Percentiles rank a stretch among this genome's conserved stretches.
These are phyloP conservation scores for Daldinia childiae DNA, from an alignment of 495 filamentous ascomycete species.

Conservation along the genomic window DNA sequence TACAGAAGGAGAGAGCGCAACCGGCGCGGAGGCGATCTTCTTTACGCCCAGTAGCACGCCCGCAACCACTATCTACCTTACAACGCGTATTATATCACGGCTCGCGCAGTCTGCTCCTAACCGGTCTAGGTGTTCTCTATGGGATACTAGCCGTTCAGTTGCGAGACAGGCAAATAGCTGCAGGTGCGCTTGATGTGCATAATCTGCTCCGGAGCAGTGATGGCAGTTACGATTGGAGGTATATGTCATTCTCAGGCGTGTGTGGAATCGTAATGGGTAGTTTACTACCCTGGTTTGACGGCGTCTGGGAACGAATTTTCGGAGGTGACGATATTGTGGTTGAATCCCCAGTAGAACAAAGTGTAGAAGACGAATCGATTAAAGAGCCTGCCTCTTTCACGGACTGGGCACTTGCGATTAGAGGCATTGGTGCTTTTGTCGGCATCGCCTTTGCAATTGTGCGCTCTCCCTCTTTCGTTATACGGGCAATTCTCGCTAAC, in stretches of 20 bases:
- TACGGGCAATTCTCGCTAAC: constrained; percentile 32
- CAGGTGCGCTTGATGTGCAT: constrained; percentile 65
- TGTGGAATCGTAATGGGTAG: constrained; percentile 80
- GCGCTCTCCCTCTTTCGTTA: constrained; percentile 48
- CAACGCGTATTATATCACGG: constrained; percentile 49
- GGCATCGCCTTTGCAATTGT: constrained; percentile 98
- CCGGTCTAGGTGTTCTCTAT: constrained; percentile 82
- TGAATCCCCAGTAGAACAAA: constrained; percentile 26
- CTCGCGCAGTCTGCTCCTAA: constrained; percentile 72
- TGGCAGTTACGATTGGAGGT: constrained; percentile 66
- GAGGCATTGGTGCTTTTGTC: constrained; percentile 92
- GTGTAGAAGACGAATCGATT: constrained; percentile 18
- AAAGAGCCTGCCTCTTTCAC: constrained; percentile 47
- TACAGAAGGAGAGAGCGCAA: constrained; percentile 41
- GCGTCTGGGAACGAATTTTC: constrained; percentile 60
- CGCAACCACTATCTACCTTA: constrained; percentile 31
- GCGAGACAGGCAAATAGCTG: constrained; percentile 36
- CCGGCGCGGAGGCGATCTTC: constrained; percentile 33
- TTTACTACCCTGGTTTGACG: constrained; percentile 85
- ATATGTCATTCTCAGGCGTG: constrained; percentile 81
- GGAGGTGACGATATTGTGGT: constrained; percentile 32
- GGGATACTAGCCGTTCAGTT: constrained; percentile 86
- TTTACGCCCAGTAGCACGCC: constrained; percentile 28
- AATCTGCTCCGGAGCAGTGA: constrained; percentile 55
- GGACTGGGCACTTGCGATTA: constrained; percentile 83